Conservation (phyloP, 192 early-diverging fungal genomes). For the Lobulomyces angularis region DNA sequence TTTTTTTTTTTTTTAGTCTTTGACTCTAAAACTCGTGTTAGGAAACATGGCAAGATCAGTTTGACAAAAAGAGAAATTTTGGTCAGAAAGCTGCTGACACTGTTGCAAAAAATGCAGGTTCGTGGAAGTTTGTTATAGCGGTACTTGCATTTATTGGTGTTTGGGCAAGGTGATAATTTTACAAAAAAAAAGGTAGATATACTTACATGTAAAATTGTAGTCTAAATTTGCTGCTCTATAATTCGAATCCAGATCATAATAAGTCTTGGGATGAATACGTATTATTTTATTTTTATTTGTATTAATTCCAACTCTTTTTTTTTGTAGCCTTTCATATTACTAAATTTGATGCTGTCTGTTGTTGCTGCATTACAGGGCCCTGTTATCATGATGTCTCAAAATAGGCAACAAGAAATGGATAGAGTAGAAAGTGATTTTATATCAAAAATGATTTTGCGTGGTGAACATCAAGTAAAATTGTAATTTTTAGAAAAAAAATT, state of each 20-base stretch:
- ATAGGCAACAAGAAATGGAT: slow-evolving; percentile 25
- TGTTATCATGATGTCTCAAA: slow-evolving; percentile 41
- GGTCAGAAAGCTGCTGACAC: slow-evolving; percentile 19
- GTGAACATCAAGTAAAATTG: slow-evolving; percentile 28
- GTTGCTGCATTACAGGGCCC: slow-evolving; percentile 32
- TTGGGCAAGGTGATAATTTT: too few relatives aligned
- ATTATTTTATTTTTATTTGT: too few relatives aligned
- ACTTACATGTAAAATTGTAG: too few relatives aligned
- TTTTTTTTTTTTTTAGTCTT: too few relatives aligned
- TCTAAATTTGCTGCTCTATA: too few relatives aligned
- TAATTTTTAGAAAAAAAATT: too few relatives aligned
- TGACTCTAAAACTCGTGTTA: too few relatives aligned
- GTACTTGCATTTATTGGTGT: slow-evolving; percentile 14
- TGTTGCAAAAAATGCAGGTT: slow-evolving; percentile 22
- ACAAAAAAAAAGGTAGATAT: too few relatives aligned
- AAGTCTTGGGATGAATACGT: too few relatives aligned
- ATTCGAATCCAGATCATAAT: too few relatives aligned
- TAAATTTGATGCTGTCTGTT: slow-evolving; percentile 27
- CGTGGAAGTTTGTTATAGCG: slow-evolving; percentile 20
- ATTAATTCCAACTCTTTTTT: slow-evolving; percentile 11
- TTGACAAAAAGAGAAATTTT: slow-evolving; percentile 22
- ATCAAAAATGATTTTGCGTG: slow-evolving; percentile 17
- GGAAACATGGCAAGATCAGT: slow-evolving; percentile 26
- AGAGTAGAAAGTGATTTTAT: slow-evolving; percentile 20
- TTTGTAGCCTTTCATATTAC: slow-evolving; percentile 29